Conservation (phyloP, 192 early-diverging fungal species). For the Rhizophagus prolifer region DNA sequence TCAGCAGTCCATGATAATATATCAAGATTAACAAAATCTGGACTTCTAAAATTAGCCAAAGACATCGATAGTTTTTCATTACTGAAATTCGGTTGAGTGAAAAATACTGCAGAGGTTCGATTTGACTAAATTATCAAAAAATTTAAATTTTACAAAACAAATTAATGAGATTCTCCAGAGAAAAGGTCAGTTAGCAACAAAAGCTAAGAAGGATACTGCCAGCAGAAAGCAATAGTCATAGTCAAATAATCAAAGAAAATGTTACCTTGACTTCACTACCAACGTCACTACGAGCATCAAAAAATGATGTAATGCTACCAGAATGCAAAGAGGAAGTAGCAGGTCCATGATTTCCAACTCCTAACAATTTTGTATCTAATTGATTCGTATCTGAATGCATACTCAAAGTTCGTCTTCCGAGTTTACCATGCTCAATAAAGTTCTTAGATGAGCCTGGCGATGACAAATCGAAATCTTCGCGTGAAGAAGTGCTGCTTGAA, state of each 20-base stretch:
- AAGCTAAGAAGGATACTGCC: no score
- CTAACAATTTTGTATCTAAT: not conserved
- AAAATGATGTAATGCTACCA: constrained; percentile 22
- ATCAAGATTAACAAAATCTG: constrained; percentile 61
- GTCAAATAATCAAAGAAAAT: not conserved
- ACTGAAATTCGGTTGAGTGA: constrained; percentile 34
- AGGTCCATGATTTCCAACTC: not conserved
- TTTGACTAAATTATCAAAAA: constrained; percentile 33
- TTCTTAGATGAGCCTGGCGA: not conserved
- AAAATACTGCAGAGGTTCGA: constrained; percentile 33
- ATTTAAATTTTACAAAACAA: not conserved
- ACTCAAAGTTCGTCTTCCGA: not conserved
- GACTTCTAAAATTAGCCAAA: constrained; percentile 47
- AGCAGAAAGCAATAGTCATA: no score
- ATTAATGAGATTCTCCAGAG: no score
- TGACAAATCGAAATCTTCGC: constrained; percentile 22
- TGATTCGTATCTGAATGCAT: not conserved
- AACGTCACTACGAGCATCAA: constrained; percentile 23
- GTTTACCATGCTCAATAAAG: not conserved
- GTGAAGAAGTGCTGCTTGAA: constrained; percentile 27
- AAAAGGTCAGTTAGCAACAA: no score
- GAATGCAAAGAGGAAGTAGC: not conserved
- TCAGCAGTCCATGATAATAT: constrained; percentile 44
- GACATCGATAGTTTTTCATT: constrained; percentile 45
- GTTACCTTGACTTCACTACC: not conserved